These are phyloP conservation scores for Wickerhamomyces rabaulensis DNA, from an alignment of 805 yeast species.

Conservation along the genomic window DNA sequence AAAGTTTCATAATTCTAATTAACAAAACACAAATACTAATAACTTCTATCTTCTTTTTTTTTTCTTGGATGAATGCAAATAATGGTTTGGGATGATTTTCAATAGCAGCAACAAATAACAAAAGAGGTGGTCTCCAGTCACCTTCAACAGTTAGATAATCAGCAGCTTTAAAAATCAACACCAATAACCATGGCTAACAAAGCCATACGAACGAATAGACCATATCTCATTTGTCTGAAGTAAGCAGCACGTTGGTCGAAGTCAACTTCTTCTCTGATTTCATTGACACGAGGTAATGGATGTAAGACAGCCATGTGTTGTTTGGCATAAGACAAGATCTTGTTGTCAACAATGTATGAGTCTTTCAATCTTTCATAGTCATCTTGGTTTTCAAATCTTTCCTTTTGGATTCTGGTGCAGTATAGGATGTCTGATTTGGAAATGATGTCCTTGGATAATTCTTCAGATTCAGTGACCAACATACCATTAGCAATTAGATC, in stretches of 20 bases:
- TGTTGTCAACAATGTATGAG: slow-evolving; percentile 88
- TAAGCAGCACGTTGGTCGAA: slow-evolving; percentile 99
- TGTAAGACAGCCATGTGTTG: slow-evolving; percentile 99
- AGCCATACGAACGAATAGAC: slow-evolving; percentile 98
- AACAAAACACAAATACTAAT: not conserved
- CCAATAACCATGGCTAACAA: slow-evolving; percentile 97
- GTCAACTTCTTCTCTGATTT: slow-evolving; percentile 96
- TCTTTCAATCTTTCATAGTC: slow-evolving; percentile 89
- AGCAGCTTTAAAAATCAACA: slow-evolving; percentile 57
- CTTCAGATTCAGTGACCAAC: slow-evolving; percentile 68
- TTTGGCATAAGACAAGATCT: slow-evolving; percentile 85
- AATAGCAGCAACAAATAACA: not conserved
- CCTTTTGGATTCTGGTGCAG: slow-evolving; percentile 98
- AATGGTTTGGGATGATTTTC: not conserved
- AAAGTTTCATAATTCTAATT: not conserved
- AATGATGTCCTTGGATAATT: slow-evolving; percentile 77
- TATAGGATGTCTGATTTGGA: slow-evolving; percentile 90
- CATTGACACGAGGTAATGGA: slow-evolving; percentile 96
- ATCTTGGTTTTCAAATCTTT: slow-evolving; percentile 72
- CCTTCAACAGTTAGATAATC: not conserved
- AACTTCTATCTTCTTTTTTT: not conserved
- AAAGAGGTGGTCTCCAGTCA: slow-evolving; percentile 21
- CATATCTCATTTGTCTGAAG: slow-evolving; percentile 99
- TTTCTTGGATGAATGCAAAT: not conserved
- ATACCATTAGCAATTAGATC: slow-evolving; percentile 63